Percentiles rank a stretch among this genome's conserved stretches.
These are phyloP conservation scores for Blattamonas nauphoetae DNA, from an alignment of 78 protist species.

Conservation along the genomic window DNA sequence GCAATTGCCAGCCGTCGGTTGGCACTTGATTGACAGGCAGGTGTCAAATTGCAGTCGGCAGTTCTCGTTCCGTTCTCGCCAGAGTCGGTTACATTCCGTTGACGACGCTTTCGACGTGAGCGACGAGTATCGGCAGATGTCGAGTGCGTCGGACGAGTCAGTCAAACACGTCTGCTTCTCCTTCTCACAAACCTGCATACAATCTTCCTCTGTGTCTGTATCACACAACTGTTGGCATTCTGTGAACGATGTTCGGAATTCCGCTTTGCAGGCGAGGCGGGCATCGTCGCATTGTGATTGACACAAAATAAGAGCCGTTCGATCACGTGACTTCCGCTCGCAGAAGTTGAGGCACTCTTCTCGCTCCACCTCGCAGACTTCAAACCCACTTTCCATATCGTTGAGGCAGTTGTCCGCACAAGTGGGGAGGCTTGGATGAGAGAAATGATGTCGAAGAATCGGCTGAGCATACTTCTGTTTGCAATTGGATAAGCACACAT, in stretches of 20 bases:
- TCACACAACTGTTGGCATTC: no score
- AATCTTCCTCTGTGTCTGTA: no score
- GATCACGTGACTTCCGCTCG: not conserved
- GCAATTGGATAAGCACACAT: not conserved
- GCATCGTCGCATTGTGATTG: not conserved
- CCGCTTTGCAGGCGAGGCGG: not conserved
- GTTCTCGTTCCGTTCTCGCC: not conserved
- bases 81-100: not conserved
- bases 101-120: not conserved
- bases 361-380: not conserved
- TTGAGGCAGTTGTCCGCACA: not conserved
- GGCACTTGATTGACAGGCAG: not conserved
- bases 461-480: not conserved
- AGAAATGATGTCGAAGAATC: not conserved
- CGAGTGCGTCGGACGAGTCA: not conserved
- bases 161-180: no score
- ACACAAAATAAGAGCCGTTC: not conserved
- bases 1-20: not conserved
- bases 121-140: not conserved
- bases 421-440: not conserved
- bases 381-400: not conserved
- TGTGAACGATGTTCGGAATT: no score
- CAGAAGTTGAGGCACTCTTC: not conserved
- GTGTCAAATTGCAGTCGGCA: not conserved
- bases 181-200: no score